Percentiles rank a stretch among this genome's conserved stretches.
phyloP scores from a whole-genome alignment of 768 basidiomycete genomes.

The Fistulinella prunicolor region DNA sequence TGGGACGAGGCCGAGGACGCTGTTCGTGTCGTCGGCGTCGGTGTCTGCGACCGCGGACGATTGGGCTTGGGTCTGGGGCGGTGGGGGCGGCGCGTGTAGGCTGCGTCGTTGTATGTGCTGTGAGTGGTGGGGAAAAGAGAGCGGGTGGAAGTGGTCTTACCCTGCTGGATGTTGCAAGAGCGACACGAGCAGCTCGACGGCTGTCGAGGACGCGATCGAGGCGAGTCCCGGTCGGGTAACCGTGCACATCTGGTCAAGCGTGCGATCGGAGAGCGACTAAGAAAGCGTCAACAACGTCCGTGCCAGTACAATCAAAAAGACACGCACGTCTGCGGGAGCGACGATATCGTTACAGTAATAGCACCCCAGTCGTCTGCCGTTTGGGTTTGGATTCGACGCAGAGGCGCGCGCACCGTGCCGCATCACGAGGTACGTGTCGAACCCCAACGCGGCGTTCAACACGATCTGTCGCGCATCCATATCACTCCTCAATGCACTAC shows the following conservation, averaged over 20 bases:
- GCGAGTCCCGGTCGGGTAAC: slow-evolving; percentile 95
- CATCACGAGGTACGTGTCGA: slow-evolving; percentile 97
- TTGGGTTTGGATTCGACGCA: slow-evolving; percentile 11
- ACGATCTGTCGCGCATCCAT: slow-evolving; percentile 58
- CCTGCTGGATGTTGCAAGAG: slow-evolving; percentile 87
- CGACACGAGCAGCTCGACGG: slow-evolving; percentile 89
- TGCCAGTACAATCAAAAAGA: neutral
- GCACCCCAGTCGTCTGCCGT: slow-evolving; percentile 66
- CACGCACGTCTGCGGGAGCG: slow-evolving; percentile 85
- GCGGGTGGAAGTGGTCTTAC: slow-evolving; percentile 38
- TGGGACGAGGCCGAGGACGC: slow-evolving; percentile 83
- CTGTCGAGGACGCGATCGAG: slow-evolving; percentile 86
- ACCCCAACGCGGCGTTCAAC: slow-evolving; percentile 91
- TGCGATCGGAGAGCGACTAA: slow-evolving; percentile 77
- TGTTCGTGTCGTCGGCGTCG: slow-evolving; percentile 30
- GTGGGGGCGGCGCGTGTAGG: slow-evolving; percentile 68
- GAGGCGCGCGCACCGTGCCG: slow-evolving; percentile 73
- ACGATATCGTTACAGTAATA: slow-evolving; percentile 99
- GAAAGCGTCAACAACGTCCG: neutral
- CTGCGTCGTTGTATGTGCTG: slow-evolving; percentile 25
- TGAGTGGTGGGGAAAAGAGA: neutral
- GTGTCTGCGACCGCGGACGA: too few relatives aligned
- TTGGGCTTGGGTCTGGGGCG: slow-evolving; percentile 35
- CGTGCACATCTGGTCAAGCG: slow-evolving; percentile 98
- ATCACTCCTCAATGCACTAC: neutral